phyloP scores from a whole-genome alignment of 2,329 filamentous ascomycete species.

The Colletotrichum lupini region DNA sequence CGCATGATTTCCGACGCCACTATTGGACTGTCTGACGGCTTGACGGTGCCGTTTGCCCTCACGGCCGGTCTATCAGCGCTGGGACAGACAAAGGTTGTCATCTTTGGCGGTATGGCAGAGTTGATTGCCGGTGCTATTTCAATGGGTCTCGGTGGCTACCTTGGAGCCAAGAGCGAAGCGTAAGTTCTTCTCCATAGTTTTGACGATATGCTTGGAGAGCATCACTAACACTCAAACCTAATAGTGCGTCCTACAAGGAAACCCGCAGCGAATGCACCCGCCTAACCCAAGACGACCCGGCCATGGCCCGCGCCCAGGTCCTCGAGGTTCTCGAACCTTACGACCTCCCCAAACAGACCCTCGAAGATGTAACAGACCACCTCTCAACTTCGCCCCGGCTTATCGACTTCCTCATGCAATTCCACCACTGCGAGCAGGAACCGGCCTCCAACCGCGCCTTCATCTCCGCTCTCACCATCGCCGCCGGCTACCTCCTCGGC shows the following conservation, averaged over 20 bases:
- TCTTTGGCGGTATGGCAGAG: slow-evolving; percentile 80
- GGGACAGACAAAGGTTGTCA: slow-evolving; percentile 73
- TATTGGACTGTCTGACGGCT: slow-evolving; percentile 81
- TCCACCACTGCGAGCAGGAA: slow-evolving; percentile 62
- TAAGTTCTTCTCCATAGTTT: slow-evolving; percentile 2
- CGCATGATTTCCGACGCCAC: slow-evolving; percentile 39
- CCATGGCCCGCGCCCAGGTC: slow-evolving; percentile 53
- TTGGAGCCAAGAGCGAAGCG: slow-evolving; percentile 70
- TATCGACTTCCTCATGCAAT: slow-evolving; percentile 70
- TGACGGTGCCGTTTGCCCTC: slow-evolving; percentile 83
- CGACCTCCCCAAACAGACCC: slow-evolving; percentile 51
- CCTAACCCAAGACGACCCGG: slow-evolving; percentile 56
- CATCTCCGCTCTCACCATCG: slow-evolving; percentile 73
- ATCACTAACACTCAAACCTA: not conserved
- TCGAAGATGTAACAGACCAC: slow-evolving; percentile 34
- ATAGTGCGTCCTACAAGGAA: slow-evolving; percentile 37
- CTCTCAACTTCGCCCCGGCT: slow-evolving; percentile 50
- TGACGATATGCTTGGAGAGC: slow-evolving; percentile 4
- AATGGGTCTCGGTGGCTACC: slow-evolving; percentile 81
- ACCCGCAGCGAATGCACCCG: slow-evolving; percentile 52
- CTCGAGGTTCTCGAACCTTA: slow-evolving; percentile 63
- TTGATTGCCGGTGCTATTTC: slow-evolving; percentile 80
- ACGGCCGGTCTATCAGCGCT: slow-evolving; percentile 78
- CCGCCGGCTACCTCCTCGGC: slow-evolving; percentile 75
- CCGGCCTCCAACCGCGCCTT: slow-evolving; percentile 56